Conservation (phyloP, 1,139 yeast genomes). For the Geotrichum candidum region DNA sequence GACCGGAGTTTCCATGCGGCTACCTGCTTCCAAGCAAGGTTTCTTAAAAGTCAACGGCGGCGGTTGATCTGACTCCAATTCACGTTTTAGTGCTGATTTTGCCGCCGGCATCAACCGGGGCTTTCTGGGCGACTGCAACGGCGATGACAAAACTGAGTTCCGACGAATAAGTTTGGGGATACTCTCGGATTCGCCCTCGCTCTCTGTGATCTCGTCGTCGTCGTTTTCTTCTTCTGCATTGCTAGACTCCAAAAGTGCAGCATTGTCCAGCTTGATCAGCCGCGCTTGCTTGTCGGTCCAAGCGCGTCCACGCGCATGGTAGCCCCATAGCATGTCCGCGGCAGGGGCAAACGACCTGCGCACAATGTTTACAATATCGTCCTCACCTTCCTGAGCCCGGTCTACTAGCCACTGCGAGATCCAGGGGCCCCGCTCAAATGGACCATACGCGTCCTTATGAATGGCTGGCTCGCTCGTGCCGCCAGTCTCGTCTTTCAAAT, state of each 20-base stretch:
- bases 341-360: not conserved
- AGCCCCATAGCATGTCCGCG: conserved; percentile 4
- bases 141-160: not conserved
- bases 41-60: not conserved
- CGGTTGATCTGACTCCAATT: not conserved
- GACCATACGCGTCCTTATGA: conserved; percentile 3
- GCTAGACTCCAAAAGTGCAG: not conserved
- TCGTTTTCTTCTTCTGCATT: not conserved
- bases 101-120: not conserved
- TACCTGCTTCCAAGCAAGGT: not conserved
- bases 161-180: not conserved
- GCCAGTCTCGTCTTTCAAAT: conserved; percentile 7
- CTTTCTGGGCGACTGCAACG: conserved; percentile 1
- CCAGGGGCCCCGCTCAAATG: conserved; percentile 6
- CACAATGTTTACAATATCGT: not conserved
- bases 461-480: not conserved
- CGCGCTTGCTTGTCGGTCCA: conserved; percentile 1
- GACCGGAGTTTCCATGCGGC: not conserved
- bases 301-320: not conserved
- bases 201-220: not conserved
- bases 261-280: not conserved
- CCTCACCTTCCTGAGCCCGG: not conserved
- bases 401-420: not conserved
- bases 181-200: not conserved
- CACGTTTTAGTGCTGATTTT: not conserved